phyloP scores from a whole-genome alignment of 1,284 basidiomycete species.

The Melampsora americana region DNA sequence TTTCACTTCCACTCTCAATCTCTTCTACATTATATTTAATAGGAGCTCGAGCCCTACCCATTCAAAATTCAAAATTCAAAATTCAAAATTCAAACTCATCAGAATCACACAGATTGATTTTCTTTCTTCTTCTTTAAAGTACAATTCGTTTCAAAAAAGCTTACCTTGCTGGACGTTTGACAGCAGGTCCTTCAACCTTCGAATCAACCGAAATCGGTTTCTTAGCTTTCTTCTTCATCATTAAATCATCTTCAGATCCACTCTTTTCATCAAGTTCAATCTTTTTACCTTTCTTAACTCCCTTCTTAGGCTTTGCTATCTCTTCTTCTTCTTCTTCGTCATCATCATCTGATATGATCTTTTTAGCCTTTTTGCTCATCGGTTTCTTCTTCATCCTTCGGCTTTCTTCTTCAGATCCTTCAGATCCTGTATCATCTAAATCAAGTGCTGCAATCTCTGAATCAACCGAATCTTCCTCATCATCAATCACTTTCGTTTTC shows the following conservation, averaged over 20 bases:
- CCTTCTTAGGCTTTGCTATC: neutral
- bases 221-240: neutral
- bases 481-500: neutral
- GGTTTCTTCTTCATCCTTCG: slow-evolving; percentile 1
- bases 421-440: neutral
- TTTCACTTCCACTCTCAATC: no score
- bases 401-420: neutral
- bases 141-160: neutral
- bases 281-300: neutral
- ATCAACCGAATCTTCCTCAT: neutral
- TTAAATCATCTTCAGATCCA: neutral
- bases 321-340: neutral
- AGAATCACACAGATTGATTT: neutral
- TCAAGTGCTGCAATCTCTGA: neutral
- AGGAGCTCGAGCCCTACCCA: neutral
- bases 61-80: neutral
- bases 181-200: neutral
- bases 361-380: neutral
- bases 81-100: no score
- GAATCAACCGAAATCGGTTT: neutral
- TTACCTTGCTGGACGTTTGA: neutral
- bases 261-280: neutral
- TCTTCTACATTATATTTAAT: neutral
- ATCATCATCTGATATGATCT: neutral
- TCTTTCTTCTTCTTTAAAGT: neutral